Evolutionary conservation across 2,329 filamentous ascomycete genomes (phyloP), one percentile per base, ranked within the genome.

Genomic region (Talaromyces sp.): DNA sequence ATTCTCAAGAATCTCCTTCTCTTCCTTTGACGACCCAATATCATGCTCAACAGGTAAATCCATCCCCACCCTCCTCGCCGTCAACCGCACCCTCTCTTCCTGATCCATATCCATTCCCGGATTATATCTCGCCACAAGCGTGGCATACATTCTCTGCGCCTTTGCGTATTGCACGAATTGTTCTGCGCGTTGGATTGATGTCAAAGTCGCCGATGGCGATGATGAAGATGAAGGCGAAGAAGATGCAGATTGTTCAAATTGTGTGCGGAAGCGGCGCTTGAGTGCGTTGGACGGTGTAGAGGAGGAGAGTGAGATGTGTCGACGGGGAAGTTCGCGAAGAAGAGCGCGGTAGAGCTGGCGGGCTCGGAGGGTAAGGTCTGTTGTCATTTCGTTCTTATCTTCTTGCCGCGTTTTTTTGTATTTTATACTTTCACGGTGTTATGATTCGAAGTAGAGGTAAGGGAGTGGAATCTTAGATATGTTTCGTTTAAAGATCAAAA

Each of bases 71-170:
- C 91, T 87, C 78, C 92, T 83, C 9, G 95, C 95, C 62, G 91
- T 90, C 81, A 97, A 81, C 65, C 92, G 82, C 48, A 97, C 88
- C 67, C 91, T 84, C 81, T 98, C 93, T 74, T 88, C 84, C 78
- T 96, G 88, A 75, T 90, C 87, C 89, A 97, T 91, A 70, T 87
- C 86, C 87, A 96, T 92, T 19, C 93, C 93, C 0, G 93, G 93
- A 77, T 98, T 98, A 79, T 99, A 98, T 71, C 93, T 85, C 79
- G 97, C 93, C 43, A 98, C 77, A 50, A 98, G 81, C 16, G 87
- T 89, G 31, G 87, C 85, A 76, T 98, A 97, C 75, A 87, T 86
- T 61, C 93, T 84, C 82, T 99, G 95, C n/a, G 93, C 89, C 71
- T 87, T 87, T 22, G 95, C 84, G 75, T 97, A 98, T 65, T 87